These are phyloP conservation scores for Alternaria incomplexa DNA, from an alignment of 2,329 filamentous ascomycete species.

Conservation along the genomic window DNA sequence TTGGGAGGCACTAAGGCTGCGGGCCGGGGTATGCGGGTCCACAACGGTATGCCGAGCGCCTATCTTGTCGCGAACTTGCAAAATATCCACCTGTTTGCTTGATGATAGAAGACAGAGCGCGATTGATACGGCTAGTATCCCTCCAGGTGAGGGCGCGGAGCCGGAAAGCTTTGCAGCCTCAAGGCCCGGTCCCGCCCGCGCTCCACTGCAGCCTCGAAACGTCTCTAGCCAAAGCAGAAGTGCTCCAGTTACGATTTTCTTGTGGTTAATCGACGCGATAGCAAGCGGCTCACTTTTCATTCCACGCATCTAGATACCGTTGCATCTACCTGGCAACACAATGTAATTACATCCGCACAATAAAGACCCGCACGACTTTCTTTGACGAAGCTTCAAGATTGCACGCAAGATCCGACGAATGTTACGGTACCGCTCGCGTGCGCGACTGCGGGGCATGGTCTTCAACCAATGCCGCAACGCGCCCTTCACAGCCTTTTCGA, in stretches of 20 bases:
- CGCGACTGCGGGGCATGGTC: neutral
- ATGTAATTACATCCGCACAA: neutral
- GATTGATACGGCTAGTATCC: neutral
- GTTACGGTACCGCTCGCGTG: neutral
- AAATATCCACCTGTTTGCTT: neutral
- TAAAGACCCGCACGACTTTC: neutral
- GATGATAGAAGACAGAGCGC: neutral
- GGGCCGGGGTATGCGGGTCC: neutral
- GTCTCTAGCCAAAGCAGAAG: neutral
- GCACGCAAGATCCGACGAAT: neutral
- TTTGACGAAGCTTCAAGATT: neutral
- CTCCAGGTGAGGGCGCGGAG: neutral
- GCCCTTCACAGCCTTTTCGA: neutral
- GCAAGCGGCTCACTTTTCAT: neutral
- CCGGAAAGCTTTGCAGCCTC: neutral
- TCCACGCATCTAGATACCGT: neutral
- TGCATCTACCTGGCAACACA: neutral
- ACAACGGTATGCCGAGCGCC: neutral
- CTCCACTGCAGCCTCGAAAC: neutral
- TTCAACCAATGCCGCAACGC: neutral
- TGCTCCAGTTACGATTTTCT: neutral
- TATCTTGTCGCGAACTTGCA: neutral
- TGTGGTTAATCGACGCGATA: neutral
- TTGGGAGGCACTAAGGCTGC: neutral
- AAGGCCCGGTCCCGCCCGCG: neutral